Percentiles rank a stretch among this genome's conserved stretches.
Conservation (phyloP, 2,329 filamentous ascomycete genomes). For the Didymella exigua region DNA sequence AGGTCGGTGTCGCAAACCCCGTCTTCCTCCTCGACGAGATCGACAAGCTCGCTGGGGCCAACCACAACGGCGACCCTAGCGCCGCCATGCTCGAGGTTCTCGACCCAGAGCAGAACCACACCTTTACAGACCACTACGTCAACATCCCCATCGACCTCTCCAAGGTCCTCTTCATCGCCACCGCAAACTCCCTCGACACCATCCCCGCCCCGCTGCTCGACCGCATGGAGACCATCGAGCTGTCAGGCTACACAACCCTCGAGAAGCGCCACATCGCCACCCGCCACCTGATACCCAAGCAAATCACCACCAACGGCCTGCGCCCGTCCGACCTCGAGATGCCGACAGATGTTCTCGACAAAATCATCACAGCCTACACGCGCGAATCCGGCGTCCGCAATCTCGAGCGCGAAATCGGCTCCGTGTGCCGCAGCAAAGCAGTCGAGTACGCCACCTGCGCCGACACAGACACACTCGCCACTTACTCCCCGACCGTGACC, state of each 20-base stretch:
- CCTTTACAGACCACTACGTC: constrained; percentile 94
- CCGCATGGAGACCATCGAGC: constrained; percentile 93
- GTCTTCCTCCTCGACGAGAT: constrained; percentile 97
- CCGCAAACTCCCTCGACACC: constrained; percentile 91
- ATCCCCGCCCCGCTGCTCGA: constrained; percentile 94
- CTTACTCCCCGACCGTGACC: constrained; percentile 75
- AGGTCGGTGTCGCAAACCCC: constrained; percentile 93
- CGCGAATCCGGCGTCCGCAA: constrained; percentile 96
- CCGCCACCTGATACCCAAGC: constrained; percentile 94
- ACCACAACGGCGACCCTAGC: constrained; percentile 92
- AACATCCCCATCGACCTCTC: constrained; percentile 94
- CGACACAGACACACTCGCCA: constrained; percentile 67
- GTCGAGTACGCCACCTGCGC: constrained; percentile 92
- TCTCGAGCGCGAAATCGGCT: constrained; percentile 92
- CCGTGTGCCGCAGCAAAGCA: constrained; percentile 83
- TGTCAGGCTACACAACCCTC: constrained; percentile 94
- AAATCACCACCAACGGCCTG: constrained; percentile 88
- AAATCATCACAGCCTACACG: constrained; percentile 95
- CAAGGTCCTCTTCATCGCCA: constrained; percentile 97
- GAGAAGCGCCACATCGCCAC: constrained; percentile 96
- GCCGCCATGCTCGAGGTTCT: constrained; percentile 98
- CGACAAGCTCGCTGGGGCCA: constrained; percentile 90
- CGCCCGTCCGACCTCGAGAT: constrained; percentile 75
- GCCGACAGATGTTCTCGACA: constrained; percentile 83
- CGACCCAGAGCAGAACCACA: constrained; percentile 95